A percentile compares a stretch with the other conserved stretches of the same genome.
phyloP scores from a whole-genome alignment of 2,329 filamentous ascomycete species.

The Calonectria pseudoreteaudii region DNA sequence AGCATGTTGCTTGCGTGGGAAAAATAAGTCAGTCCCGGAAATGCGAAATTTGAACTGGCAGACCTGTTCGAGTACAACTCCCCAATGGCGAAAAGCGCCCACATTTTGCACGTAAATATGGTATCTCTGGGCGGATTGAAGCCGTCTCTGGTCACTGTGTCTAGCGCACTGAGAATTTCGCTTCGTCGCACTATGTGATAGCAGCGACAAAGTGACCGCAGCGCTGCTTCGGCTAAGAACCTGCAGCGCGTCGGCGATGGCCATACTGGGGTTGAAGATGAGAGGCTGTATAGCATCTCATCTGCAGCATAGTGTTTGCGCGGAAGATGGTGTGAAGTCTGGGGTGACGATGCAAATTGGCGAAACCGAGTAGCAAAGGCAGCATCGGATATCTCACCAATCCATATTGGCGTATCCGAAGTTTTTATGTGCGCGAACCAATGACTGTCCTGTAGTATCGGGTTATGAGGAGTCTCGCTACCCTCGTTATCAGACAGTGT shows the following conservation, averaged over 20 bases:
- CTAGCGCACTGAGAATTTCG: constrained; percentile 8
- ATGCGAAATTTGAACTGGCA: background rate
- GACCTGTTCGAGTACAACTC: constrained; percentile 5
- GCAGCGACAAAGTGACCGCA: constrained; percentile 13
- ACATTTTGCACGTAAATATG: constrained; percentile 13
- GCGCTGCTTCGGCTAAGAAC: constrained; percentile 11
- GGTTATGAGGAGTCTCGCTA: constrained; percentile 10
- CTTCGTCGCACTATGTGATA: constrained; percentile 23
- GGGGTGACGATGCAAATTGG: constrained; percentile 17
- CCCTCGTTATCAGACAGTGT: background rate
- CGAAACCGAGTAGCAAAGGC: constrained; percentile 30
- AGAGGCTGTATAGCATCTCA: background rate
- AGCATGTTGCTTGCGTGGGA: constrained; percentile 11
- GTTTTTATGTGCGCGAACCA: constrained; percentile 23
- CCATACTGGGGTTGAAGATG: background rate
- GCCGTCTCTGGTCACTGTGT: background rate
- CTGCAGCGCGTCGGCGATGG: background rate
- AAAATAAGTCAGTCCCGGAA: constrained; percentile 25
- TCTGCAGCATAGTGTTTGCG: constrained; percentile 21
- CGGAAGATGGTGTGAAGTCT: constrained; percentile 17
- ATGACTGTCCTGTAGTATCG: constrained; percentile 15
- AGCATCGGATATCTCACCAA: constrained; percentile 27
- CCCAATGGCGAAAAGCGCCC: constrained; percentile 22
- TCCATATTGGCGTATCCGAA: constrained; percentile 24
- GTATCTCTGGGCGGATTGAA: background rate